These are phyloP conservation scores for Pittosporum tobira DNA, from an alignment of 129 eudicot genomes.

Conservation along the genomic window DNA sequence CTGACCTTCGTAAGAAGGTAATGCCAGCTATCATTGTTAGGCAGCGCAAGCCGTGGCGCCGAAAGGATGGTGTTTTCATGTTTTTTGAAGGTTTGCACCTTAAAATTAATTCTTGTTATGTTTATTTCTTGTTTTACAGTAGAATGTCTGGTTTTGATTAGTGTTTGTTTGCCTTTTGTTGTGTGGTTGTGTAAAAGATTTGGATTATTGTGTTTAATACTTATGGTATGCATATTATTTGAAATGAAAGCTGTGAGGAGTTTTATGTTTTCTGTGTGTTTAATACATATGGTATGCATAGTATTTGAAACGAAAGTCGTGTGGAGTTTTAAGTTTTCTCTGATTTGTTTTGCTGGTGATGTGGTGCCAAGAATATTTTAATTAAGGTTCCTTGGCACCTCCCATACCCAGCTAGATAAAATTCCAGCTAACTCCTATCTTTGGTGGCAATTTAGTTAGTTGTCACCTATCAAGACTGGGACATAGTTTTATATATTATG, in stretches of 20 bases:
- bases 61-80: too few relatives aligned
- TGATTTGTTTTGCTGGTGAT: slow-evolving; percentile 9
- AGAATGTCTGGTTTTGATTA: too few relatives aligned
- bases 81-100: slow-evolving; percentile 34
- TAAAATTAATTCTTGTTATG: too few relatives aligned
- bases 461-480: slow-evolving; percentile 13
- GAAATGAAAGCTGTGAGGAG: too few relatives aligned
- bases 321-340: background rate
- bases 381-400: slow-evolving; percentile 6
- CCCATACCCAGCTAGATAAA: slow-evolving; percentile 16
- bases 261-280: background rate
- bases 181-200: background rate
- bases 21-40: slow-evolving; percentile 41
- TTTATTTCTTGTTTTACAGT: too few relatives aligned
- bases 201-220: background rate
- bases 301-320: background rate
- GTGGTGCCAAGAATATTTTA: slow-evolving; percentile 11
- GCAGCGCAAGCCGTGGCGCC: slow-evolving; percentile 49
- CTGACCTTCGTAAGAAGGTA: slow-evolving; percentile 45
- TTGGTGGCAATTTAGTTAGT: slow-evolving; percentile 4
- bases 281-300: background rate
- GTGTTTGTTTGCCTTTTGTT: too few relatives aligned
- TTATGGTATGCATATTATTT: background rate
- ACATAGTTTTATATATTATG: too few relatives aligned
- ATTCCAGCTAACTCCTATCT: slow-evolving; percentile 12